Evolutionary conservation across 2,329 filamentous ascomycete genomes (phyloP).

Genomic region (Stachybotrys chartarum): DNA sequence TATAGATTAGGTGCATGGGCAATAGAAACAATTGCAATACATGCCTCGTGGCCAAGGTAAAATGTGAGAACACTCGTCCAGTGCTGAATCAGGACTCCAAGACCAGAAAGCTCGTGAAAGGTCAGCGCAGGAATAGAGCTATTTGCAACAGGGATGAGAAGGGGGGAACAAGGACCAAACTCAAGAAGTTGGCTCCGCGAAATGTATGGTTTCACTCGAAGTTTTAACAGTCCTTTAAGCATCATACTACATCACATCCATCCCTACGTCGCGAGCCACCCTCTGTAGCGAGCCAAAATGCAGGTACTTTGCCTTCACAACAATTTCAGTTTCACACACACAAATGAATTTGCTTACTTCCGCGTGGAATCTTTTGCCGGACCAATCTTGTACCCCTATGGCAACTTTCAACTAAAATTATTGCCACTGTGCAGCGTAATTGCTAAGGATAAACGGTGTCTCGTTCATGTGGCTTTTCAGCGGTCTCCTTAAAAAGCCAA

Average conservation of each 20-base stretch:
- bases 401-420: background rate
- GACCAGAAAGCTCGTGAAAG: background rate
- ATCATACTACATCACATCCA: background rate
- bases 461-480: background rate
- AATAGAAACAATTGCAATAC: no score
- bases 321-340: background rate
- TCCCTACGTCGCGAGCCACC: background rate
- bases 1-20: no score
- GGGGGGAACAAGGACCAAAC: background rate
- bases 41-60: no score
- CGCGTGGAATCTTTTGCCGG: background rate
- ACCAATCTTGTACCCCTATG: background rate
- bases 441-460: background rate
- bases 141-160: background rate
- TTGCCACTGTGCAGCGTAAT: background rate
- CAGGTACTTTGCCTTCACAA: background rate
- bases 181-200: background rate
- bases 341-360: background rate
- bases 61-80: no score
- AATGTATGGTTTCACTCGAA: background rate
- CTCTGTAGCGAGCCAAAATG: background rate
- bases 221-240: background rate
- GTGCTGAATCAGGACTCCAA: background rate
- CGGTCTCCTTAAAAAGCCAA: background rate
- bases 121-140: background rate